These are phyloP conservation scores for Aspergillus haitiensis DNA, from an alignment of 495 filamentous ascomycete genomes.

Conservation along the genomic window DNA sequence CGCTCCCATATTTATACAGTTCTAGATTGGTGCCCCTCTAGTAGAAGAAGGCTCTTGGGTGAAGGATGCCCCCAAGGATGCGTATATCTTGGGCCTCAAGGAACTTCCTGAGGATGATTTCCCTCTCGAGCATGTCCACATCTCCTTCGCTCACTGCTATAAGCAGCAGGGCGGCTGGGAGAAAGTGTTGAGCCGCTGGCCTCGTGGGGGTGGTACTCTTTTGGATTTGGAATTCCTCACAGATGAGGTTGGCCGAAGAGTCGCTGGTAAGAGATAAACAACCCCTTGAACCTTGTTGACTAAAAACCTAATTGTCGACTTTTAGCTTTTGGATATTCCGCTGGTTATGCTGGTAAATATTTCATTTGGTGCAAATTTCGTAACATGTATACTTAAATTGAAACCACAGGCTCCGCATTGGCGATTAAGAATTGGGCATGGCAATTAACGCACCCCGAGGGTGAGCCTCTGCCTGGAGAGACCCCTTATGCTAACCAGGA, in stretches of 20 bases:
- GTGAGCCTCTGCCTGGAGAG: slow-evolving; percentile 64
- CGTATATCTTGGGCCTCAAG: slow-evolving; percentile 90
- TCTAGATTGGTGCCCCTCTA: slow-evolving; percentile 66
- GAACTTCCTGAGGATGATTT: slow-evolving; percentile 88
- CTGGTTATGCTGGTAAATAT: slow-evolving; percentile 68
- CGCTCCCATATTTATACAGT: slow-evolving; percentile 3
- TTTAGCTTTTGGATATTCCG: slow-evolving; percentile 68
- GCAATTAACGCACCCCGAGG: slow-evolving; percentile 70
- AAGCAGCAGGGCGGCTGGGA: slow-evolving; percentile 89
- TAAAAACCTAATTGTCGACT: no score
- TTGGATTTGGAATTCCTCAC: slow-evolving; percentile 92
- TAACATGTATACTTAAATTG: slow-evolving; percentile 5
- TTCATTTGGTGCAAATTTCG: neutral
- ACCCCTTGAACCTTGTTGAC: no score
- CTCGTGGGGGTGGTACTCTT: slow-evolving; percentile 77
- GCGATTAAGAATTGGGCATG: slow-evolving; percentile 87
- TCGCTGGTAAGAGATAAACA: slow-evolving; percentile 54
- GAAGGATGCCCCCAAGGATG: slow-evolving; percentile 66
- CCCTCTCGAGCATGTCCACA: slow-evolving; percentile 81
- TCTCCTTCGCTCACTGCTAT: slow-evolving; percentile 84
- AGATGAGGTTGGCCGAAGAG: slow-evolving; percentile 72
- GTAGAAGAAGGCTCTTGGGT: slow-evolving; percentile 82
- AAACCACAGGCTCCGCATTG: slow-evolving; percentile 56
- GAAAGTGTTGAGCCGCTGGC: slow-evolving; percentile 75
- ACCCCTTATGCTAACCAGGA: slow-evolving; percentile 75